A percentile compares a stretch with the other conserved stretches of the same genome.
These are phyloP conservation scores for Coemansia sp. DNA, from an alignment of 192 early-diverging fungal species.

Conservation along the genomic window DNA sequence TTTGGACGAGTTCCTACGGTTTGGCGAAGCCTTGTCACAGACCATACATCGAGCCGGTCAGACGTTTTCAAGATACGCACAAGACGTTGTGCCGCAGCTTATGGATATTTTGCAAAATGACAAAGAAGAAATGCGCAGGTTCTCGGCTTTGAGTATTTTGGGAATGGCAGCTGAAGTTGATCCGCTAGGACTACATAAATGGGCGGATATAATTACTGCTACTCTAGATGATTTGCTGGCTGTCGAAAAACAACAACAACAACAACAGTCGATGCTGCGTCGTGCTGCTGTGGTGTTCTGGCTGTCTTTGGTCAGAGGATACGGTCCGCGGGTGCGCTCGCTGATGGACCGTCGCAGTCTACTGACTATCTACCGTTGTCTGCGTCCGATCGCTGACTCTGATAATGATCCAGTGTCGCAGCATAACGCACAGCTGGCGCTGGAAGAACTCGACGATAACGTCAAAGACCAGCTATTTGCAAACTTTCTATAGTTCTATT, in stretches of 20 bases:
- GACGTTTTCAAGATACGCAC: constrained; percentile 71
- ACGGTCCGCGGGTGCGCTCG: constrained; percentile 55
- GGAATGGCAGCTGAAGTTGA: constrained; percentile 69
- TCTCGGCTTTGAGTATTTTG: constrained; percentile 69
- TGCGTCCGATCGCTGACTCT: constrained; percentile 48
- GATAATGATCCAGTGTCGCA: constrained; percentile 74
- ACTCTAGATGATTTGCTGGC: constrained; percentile 68
- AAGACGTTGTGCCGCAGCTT: constrained; percentile 32
- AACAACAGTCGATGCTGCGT: constrained; percentile 59
- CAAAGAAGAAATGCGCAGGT: constrained; percentile 39
- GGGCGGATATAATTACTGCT: constrained; percentile 65
- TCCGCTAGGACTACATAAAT: constrained; percentile 67
- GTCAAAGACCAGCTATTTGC: constrained; percentile 43
- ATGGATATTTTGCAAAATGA: constrained; percentile 35
- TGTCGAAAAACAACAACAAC: constrained; percentile 25
- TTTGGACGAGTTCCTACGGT: constrained; percentile 72
- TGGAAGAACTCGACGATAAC: constrained; percentile 68
- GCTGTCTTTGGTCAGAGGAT: constrained; percentile 69
- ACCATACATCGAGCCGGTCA: constrained; percentile 80
- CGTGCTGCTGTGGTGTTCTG: constrained; percentile 72
- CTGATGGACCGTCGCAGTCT: neutral
- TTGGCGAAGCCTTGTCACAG: constrained; percentile 87
- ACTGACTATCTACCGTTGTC: neutral
- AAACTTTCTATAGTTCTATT: neutral
- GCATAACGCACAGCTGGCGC: constrained; percentile 67